These are phyloP conservation scores for Cladosporium sp. DNA, from an alignment of 2,329 filamentous ascomycete genomes.

Conservation along the genomic window DNA sequence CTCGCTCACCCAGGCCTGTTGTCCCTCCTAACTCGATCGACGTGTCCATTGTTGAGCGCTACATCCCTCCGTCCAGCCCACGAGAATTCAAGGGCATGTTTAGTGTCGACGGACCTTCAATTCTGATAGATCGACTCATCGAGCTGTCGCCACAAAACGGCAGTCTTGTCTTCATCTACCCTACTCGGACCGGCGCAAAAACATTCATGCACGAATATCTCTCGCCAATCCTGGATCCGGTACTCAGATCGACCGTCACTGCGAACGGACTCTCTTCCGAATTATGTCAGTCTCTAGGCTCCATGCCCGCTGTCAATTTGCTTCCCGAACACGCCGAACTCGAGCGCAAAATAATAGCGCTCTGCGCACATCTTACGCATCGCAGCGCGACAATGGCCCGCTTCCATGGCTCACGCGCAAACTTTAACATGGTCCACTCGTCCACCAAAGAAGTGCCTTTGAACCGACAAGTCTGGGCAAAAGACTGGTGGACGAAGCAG, in stretches of 20 bases:
- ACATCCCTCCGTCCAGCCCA: slow-evolving; percentile 61
- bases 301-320: slow-evolving; percentile 53
- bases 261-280: slow-evolving; percentile 60
- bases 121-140: slow-evolving; percentile 60
- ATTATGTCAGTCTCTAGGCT: slow-evolving; percentile 55
- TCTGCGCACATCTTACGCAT: slow-evolving; percentile 32
- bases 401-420: slow-evolving; percentile 35
- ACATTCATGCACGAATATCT: slow-evolving; percentile 62
- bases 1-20: slow-evolving; percentile 56
- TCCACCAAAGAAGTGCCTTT: slow-evolving; percentile 53
- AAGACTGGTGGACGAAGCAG: slow-evolving; percentile 65
- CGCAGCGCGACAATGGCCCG: slow-evolving; percentile 32
- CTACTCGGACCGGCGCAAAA: slow-evolving; percentile 56
- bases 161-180: slow-evolving; percentile 63
- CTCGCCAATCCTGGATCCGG: slow-evolving; percentile 60
- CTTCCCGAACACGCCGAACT: slow-evolving; percentile 56
- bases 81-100: slow-evolving; percentile 63
- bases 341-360: slow-evolving; percentile 24
- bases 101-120: slow-evolving; percentile 53
- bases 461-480: slow-evolving; percentile 56
- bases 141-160: slow-evolving; percentile 60
- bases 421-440: slow-evolving; percentile 49
- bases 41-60: slow-evolving; percentile 62
- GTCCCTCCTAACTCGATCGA: slow-evolving; percentile 62
- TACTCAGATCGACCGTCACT: slow-evolving; percentile 59